Base-by-base conservation (phyloP, 768 basidiomycete species). In the Lentinula lateritia region DNA sequence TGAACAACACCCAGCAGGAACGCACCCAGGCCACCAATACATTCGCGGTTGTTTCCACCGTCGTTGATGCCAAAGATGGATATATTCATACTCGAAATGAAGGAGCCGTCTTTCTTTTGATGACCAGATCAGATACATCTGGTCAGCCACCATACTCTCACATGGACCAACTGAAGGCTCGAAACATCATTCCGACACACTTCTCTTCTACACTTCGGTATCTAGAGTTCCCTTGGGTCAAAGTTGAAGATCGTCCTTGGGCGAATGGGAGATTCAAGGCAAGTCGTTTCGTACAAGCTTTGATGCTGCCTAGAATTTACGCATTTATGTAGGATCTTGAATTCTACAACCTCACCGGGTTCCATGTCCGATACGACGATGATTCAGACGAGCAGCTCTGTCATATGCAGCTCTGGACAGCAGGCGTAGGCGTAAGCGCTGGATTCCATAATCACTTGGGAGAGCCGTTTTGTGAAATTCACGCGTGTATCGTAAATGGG, bases 331-430 rank as follows among this genome's bases (percentile, higher is more conserved):
- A 72, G 54, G 68, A 63, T 50, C 63, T 71, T 56, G 69, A 72
- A 53, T 72, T 72, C 60, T 72, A 68, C 64, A 71, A 72, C 61
- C 56, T 67, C 23, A 63, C 65, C 10, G 71, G 71, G 43, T 71
- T 70, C 61, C 66, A 72, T 52, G 67, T 72, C 20, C 60, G 59
- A 52, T 71, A 67, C 65, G 62, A 59, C 41, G 71, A 72, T 58
- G 70, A 70, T 54, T 36, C 66, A 6, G 52, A 66, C 61, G 68
- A 66, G 20, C 45, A 63, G 32, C 55, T 72, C 13, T 62, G 56
- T 28, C 71, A 72, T 46, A 66, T 71, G 18, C 71, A 72, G 46
- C 54, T 63, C 18, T 72, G 71, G 71, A 71, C 71, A n/a, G 52
- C 65, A 35, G 68, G 68, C 10, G n/a, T 69, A 9, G 65, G 65